A percentile compares a stretch with the other conserved stretches of the same genome.
Conservation (phyloP, 208 protist genomes). For the Naegleria gruberi region DNA sequence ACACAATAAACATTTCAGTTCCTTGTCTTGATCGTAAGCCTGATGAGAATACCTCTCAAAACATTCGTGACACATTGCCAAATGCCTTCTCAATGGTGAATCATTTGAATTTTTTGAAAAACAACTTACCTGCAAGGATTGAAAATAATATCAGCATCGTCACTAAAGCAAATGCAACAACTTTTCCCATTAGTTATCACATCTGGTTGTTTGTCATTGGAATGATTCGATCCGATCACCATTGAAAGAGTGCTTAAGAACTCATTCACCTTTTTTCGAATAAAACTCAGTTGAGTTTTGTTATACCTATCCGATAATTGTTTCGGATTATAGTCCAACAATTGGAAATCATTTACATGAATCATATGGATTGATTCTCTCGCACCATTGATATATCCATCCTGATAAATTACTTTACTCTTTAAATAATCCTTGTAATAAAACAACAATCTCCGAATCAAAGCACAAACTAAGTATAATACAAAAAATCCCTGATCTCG, state of each 20-base stretch:
- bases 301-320: not conserved
- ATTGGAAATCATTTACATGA: not conserved
- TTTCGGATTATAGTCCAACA: not conserved
- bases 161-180: not conserved
- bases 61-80: not conserved
- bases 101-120: too few relatives aligned
- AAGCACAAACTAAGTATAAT: not conserved
- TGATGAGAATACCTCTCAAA: not conserved
- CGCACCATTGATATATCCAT: not conserved
- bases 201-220: not conserved
- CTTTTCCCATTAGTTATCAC: not conserved
- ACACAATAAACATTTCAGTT: not conserved
- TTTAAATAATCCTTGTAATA: not conserved
- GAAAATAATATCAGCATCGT: not conserved
- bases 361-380: not conserved
- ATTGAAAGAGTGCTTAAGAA: not conserved
- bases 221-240: not conserved
- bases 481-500: not conserved
- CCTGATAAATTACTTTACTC: not conserved
- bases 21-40: not conserved
- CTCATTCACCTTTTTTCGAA: not conserved
- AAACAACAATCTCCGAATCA: not conserved
- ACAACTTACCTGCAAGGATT: not conserved
- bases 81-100: too few relatives aligned
- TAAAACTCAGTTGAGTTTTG: not conserved